Evolutionary conservation across 305 asterid genomes (phyloP).

Genomic region (Solanum hybrid): DNA sequence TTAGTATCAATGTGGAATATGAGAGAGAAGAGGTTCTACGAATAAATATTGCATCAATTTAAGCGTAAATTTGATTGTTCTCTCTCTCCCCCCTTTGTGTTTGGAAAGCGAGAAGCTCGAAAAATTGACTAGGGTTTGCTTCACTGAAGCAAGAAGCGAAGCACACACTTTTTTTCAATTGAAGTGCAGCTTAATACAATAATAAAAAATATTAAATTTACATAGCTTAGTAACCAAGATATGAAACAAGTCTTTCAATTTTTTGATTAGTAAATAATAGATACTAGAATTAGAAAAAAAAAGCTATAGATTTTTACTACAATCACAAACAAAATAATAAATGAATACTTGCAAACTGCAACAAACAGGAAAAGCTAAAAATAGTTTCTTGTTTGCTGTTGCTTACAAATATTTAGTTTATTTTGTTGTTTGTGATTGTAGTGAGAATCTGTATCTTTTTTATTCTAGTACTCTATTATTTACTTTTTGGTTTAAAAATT

Average conservation of each 20-base stretch:
- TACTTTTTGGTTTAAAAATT: not conserved
- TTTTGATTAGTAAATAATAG: not conserved
- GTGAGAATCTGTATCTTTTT: not conserved
- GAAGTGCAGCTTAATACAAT: not conserved
- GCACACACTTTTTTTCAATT: not conserved
- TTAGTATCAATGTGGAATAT: not conserved
- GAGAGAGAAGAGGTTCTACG: not conserved
- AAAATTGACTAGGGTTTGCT: not conserved
- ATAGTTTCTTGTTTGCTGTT: not conserved
- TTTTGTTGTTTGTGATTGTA: not conserved
- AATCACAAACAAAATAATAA: not conserved
- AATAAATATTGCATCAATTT: not conserved
- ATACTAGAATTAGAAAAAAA: not conserved
- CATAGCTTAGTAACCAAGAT: not conserved
- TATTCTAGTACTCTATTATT: not conserved
- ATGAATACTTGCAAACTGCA: not conserved
- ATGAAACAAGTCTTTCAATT: not conserved
- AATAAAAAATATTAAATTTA: not conserved
- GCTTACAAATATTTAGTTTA: not conserved
- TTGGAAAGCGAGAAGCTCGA: not conserved
- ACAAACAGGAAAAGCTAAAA: not conserved
- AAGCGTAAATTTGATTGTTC: not conserved
- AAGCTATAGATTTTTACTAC: not conserved
- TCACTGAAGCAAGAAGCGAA: not conserved
- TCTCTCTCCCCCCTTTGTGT: not conserved